Evolutionary conservation across 306 rosid genomes (phyloP).

Genomic region (Cicer bijugum): DNA sequence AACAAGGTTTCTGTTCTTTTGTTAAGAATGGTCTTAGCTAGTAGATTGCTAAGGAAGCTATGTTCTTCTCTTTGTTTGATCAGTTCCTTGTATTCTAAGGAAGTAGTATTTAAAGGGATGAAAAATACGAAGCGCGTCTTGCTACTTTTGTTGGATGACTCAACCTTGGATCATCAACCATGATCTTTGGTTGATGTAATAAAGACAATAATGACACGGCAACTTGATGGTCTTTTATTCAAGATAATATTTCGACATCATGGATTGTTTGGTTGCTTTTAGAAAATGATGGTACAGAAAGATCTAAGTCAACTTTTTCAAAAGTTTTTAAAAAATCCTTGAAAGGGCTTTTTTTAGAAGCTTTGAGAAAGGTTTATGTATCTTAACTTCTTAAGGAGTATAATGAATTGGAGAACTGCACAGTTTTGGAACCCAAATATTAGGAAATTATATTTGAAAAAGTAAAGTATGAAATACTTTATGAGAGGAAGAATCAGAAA

Average conservation of each 20-base stretch:
- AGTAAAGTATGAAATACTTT: conserved; percentile 16
- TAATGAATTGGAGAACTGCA: too few species aligned
- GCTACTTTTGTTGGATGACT: conserved; percentile 39
- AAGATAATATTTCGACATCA: conserved; percentile 26
- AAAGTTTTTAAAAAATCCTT: neutral
- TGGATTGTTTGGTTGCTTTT: conserved; percentile 43
- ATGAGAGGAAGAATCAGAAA: conserved; percentile 46
- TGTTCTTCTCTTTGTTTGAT: conserved; percentile 23
- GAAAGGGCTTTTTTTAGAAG: conserved; percentile 29
- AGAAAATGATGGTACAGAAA: conserved; percentile 22
- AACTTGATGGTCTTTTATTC: conserved; percentile 25
- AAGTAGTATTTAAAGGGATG: conserved; percentile 41
- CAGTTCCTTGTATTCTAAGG: conserved; percentile 24
- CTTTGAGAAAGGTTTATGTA: neutral
- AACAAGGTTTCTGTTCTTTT: neutral
- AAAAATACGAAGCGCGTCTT: conserved; percentile 29
- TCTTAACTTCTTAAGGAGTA: too few species aligned
- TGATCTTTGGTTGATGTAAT: neutral
- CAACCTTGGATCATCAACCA: conserved; percentile 38
- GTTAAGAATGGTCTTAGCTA: neutral
- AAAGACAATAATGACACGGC: neutral
- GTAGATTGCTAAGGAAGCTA: neutral
- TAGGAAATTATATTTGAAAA: conserved; percentile 33
- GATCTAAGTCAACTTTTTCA: neutral
- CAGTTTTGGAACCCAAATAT: neutral